Evolutionary conservation across 768 basidiomycete genomes (phyloP).

Genomic region (Lyophyllum shimeji): DNA sequence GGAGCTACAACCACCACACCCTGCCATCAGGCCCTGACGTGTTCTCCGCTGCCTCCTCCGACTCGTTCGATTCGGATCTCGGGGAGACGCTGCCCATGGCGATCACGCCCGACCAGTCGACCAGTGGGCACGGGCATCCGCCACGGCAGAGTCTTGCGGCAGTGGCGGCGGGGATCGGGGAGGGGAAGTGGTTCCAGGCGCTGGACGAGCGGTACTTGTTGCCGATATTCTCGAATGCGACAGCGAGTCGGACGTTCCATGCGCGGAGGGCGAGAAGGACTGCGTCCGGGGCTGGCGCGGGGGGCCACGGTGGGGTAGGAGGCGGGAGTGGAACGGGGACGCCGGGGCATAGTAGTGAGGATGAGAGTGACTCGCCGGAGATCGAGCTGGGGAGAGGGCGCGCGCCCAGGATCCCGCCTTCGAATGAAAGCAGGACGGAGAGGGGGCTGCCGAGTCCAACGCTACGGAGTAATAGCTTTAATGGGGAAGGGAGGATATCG

Average conservation of each 20-base stretch:
- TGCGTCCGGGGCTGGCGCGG: slow-evolving; percentile 31
- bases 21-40: slow-evolving; percentile 34
- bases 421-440: slow-evolving; percentile 57
- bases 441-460: slow-evolving; percentile 66
- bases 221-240: slow-evolving; percentile 90
- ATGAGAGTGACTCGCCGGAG: slow-evolving; percentile 41
- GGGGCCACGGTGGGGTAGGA: slow-evolving; percentile 35
- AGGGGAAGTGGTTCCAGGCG: slow-evolving; percentile 94
- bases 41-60: slow-evolving; percentile 73
- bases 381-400: slow-evolving; percentile 38
- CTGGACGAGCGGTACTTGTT: slow-evolving; percentile 93
- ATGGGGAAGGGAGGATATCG: slow-evolving; percentile 19
- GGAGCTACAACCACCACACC: slow-evolving; percentile 62
- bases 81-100: slow-evolving; percentile 81
- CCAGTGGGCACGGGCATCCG: slow-evolving; percentile 17
- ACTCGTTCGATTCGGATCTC: slow-evolving; percentile 74
- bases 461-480: slow-evolving; percentile 37
- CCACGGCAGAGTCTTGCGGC: slow-evolving; percentile 20
- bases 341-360: slow-evolving; percentile 38
- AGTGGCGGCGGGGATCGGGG: slow-evolving; percentile 35
- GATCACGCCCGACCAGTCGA: slow-evolving; percentile 37
- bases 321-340: slow-evolving; percentile 29
- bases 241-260: slow-evolving; percentile 84
- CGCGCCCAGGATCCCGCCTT: slow-evolving; percentile 18
- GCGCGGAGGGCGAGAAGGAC: slow-evolving; percentile 66